Conservation (phyloP, 345 rosid species). For the Lepidium didymum region DNA sequence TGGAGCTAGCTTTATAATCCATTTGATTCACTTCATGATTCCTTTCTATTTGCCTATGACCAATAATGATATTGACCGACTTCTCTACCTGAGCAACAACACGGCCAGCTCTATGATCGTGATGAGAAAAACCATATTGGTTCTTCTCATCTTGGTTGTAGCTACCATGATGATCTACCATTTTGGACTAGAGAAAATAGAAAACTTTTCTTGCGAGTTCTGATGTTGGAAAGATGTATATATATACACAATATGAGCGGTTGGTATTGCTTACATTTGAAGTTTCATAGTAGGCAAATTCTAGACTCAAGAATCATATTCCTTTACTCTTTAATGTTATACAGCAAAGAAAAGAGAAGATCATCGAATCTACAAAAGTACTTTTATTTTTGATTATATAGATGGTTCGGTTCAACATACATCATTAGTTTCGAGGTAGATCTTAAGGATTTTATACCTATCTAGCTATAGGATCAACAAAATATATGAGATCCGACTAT, state of each 20-base stretch:
- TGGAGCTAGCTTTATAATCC: not conserved
- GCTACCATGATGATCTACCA: not conserved
- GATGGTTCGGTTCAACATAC: too few species aligned
- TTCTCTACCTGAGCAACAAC: constrained; percentile 1
- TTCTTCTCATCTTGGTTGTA: not conserved
- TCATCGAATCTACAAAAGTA: not conserved
- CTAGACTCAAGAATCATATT: constrained; percentile 12
- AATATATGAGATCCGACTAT: too few species aligned
- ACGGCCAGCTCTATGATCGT: not conserved
- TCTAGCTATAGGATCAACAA: too few species aligned
- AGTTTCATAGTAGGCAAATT: not conserved
- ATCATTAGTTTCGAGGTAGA: too few species aligned
- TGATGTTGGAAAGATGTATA: not conserved
- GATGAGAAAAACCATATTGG: not conserved
- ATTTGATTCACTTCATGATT: not conserved
- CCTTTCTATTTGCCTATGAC: not conserved
- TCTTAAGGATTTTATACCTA: too few species aligned
- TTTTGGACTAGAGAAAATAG: not conserved
- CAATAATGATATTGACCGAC: not conserved
- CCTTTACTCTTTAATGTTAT: not conserved
- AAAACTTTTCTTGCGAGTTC: not conserved
- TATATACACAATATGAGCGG: not conserved
- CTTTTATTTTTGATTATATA: too few species aligned
- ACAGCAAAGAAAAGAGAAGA: not conserved
- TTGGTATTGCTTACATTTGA: not conserved